A percentile compares a stretch with the other conserved stretches of the same genome.
These are phyloP conservation scores for Hymenoscyphus fructigenus DNA, from an alignment of 2,329 filamentous ascomycete species.

Conservation along the genomic window DNA sequence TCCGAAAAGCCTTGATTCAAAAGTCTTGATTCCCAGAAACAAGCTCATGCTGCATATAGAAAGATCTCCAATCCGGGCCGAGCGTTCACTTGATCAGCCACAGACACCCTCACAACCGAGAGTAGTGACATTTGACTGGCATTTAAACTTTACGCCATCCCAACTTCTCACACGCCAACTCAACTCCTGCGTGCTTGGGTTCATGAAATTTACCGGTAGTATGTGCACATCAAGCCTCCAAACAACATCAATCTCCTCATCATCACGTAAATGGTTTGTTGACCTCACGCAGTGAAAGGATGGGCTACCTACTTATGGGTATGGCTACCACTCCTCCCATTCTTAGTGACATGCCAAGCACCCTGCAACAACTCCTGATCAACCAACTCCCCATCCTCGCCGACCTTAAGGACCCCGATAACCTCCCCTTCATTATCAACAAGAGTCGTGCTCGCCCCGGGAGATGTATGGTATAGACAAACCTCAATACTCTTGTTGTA, in stretches of 20 bases:
- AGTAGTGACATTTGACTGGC: no score
- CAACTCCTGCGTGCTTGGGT: no score
- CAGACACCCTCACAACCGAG: no score
- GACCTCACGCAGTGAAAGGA: no score
- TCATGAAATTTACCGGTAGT: no score
- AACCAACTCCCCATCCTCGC: slow-evolving; percentile 41
- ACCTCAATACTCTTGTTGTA: slow-evolving; percentile 42
- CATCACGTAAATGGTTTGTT: no score
- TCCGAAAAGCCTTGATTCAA: background rate
- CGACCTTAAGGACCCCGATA: slow-evolving; percentile 43
- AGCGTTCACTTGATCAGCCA: no score
- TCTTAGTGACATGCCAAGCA: slow-evolving; percentile 24
- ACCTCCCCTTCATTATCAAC: slow-evolving; percentile 45
- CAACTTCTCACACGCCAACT: no score
- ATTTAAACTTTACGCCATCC: no score
- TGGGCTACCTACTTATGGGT: no score
- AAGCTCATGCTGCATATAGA: background rate
- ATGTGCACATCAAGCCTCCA: no score
- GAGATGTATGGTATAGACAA: slow-evolving; percentile 43
- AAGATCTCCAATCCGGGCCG: background rate
- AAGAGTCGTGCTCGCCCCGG: slow-evolving; percentile 44
- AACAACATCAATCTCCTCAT: no score
- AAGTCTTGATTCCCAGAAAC: background rate
- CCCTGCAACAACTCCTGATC: slow-evolving; percentile 44
- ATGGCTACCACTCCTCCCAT: slow-evolving; percentile 13